These are phyloP conservation scores for Podila verticillata DNA, from an alignment of 192 early-diverging fungal species.

Conservation along the genomic window DNA sequence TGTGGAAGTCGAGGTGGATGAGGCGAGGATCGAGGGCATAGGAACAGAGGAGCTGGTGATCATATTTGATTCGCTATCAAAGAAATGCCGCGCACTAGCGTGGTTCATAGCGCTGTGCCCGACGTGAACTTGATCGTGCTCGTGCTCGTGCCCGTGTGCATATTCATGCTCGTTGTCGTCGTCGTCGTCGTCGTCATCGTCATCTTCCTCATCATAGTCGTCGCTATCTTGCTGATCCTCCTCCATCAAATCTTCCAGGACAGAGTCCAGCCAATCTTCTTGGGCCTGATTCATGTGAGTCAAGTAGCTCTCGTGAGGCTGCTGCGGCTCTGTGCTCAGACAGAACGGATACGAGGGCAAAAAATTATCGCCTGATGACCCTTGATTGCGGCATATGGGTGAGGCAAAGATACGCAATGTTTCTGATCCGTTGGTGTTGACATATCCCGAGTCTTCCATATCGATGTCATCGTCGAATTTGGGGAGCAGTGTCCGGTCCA, in stretches of 20 bases:
- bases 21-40: no score
- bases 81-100: no score
- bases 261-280: constrained; percentile 42
- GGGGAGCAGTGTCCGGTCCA: constrained; percentile 22
- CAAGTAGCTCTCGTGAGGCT: constrained; percentile 1
- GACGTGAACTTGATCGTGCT: not conserved
- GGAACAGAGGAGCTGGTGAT: no score
- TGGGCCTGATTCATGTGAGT: constrained; percentile 30
- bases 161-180: not conserved
- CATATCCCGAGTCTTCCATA: not conserved
- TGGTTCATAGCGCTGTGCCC: no score
- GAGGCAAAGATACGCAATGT: not conserved
- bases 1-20: no score
- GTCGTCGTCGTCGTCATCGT: constrained; percentile 17
- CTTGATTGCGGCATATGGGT: not conserved
- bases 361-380: no score
- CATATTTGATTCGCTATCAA: no score
- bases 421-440: not conserved
- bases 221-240: constrained; percentile 14
- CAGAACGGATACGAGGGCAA: not conserved
- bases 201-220: constrained; percentile 4
- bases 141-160: not conserved
- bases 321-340: constrained; percentile 2
- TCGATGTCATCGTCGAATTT: not conserved
- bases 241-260: constrained; percentile 42